Evolutionary conservation across 2,329 filamentous ascomycete genomes (phyloP).

Genomic region (Pseudogymnoascus sp.): DNA sequence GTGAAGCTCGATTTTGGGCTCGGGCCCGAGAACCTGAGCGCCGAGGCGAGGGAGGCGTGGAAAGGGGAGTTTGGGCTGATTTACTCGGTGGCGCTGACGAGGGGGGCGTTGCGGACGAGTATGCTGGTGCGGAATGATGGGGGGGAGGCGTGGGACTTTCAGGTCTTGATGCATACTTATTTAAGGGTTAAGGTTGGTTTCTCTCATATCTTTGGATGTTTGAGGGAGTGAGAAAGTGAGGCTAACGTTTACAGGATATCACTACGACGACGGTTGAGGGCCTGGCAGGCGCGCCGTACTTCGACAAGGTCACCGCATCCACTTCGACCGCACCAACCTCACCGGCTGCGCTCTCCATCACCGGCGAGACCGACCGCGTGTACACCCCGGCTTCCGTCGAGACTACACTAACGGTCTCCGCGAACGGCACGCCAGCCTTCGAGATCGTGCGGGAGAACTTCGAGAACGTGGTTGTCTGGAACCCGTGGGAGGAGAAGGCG

Average conservation of each 20-base stretch:
- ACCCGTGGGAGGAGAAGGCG: constrained; percentile 85
- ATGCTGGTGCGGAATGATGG: constrained; percentile 87
- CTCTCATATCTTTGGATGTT: background rate
- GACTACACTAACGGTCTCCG: constrained; percentile 49
- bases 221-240: background rate
- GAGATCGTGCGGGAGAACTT: constrained; percentile 77
- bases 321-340: constrained; percentile 55
- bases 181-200: constrained; percentile 64
- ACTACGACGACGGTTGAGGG: constrained; percentile 62
- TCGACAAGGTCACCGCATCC: constrained; percentile 67
- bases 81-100: constrained; percentile 82
- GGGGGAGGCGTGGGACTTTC: constrained; percentile 74
- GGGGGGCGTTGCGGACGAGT: constrained; percentile 66
- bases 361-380: constrained; percentile 75
- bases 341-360: constrained; percentile 44
- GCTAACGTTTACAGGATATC: constrained; percentile 57
- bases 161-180: constrained; percentile 88
- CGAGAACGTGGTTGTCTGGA: constrained; percentile 89
- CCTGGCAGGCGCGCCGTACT: constrained; percentile 66
- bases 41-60: constrained; percentile 65
- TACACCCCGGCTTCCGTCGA: constrained; percentile 65
- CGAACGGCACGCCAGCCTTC: constrained; percentile 57
- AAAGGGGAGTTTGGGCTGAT: constrained; percentile 80
- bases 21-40: constrained; percentile 60
- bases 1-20: constrained; percentile 97